phyloP scores from a whole-genome alignment of 2,329 filamentous ascomycete genomes.

The Cladosporium oxysporum region DNA sequence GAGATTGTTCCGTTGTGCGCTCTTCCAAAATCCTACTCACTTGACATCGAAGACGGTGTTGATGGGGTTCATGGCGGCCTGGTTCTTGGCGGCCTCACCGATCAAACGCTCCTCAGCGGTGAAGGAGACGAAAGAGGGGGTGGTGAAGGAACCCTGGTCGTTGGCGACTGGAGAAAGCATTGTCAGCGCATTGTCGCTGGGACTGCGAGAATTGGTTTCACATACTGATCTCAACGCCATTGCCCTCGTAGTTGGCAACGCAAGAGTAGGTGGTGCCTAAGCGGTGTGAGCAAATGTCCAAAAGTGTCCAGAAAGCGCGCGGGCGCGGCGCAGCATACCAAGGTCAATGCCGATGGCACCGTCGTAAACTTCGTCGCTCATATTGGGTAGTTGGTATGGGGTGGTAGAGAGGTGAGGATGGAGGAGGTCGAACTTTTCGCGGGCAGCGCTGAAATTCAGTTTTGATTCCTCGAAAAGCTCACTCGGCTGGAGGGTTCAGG shows the following conservation, averaged over 20 bases:
- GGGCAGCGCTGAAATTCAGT: background rate
- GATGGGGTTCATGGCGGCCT: constrained; percentile 97
- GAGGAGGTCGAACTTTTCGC: constrained; percentile 15
- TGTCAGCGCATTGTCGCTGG: constrained; percentile 20
- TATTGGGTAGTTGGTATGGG: constrained; percentile 50
- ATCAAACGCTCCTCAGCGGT: constrained; percentile 98
- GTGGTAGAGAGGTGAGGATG: constrained; percentile 20
- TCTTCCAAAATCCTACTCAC: constrained; percentile 29
- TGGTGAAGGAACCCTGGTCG: constrained; percentile 99
- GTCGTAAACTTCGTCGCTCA: constrained; percentile 98
- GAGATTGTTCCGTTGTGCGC: constrained; percentile 23
- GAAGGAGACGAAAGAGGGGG: constrained; percentile 98
- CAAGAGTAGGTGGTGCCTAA: constrained; percentile 99
- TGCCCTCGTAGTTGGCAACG: constrained; percentile 98
- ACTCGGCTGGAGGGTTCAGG: constrained; percentile 10
- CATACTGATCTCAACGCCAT: constrained; percentile 97
- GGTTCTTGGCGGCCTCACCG: constrained; percentile 99
- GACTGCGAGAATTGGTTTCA: constrained; percentile 26
- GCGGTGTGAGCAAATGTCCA: constrained; percentile 32
- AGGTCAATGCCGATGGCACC: constrained; percentile 99
- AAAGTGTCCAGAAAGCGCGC: background rate
- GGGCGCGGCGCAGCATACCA: constrained; percentile 62
- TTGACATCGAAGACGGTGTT: constrained; percentile 99
- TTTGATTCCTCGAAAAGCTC: constrained; percentile 17
- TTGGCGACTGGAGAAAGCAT: constrained; percentile 68